A percentile compares a stretch with the other conserved stretches of the same genome.
Evolutionary conservation across 2,329 filamentous ascomycete genomes (phyloP).

Genomic region (Cordyceps cicadae): DNA sequence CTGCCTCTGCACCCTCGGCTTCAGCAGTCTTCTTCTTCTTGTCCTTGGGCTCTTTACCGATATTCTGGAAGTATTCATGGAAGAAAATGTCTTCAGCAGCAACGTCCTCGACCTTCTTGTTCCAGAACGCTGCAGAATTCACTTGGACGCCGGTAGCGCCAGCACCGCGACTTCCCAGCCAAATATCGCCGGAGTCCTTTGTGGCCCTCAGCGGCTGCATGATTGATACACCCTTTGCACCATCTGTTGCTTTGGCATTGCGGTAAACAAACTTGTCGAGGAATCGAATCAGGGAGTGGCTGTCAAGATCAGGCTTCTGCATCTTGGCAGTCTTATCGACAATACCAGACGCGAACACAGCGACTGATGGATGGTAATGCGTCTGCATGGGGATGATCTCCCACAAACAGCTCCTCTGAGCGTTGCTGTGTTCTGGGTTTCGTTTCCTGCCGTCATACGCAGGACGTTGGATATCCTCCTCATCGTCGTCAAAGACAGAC

Average conservation of each 20-base stretch:
- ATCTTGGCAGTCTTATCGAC: constrained; percentile 62
- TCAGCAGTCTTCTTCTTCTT: constrained; percentile 47
- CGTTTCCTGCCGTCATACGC: constrained; percentile 83
- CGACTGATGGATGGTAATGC: constrained; percentile 91
- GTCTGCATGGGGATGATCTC: constrained; percentile 52
- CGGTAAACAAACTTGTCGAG: constrained; percentile 98
- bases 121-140: constrained; percentile 88
- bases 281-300: constrained; percentile 90
- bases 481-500: constrained; percentile 55
- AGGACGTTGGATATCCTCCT: constrained; percentile 35
- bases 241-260: constrained; percentile 67
- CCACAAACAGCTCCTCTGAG: constrained; percentile 90
- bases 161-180: constrained; percentile 43
- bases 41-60: constrained; percentile 54
- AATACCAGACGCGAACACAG: constrained; percentile 68
- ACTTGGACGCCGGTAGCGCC: constrained; percentile 39
- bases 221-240: constrained; percentile 73
- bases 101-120: constrained; percentile 79
- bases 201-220: constrained; percentile 76
- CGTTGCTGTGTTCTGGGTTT: constrained; percentile 84
- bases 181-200: constrained; percentile 47
- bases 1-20: constrained; percentile 40
- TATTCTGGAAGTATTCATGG: constrained; percentile 85
- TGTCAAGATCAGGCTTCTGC: constrained; percentile 81
- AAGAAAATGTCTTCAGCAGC: constrained; percentile 94